A percentile compares a stretch with the other conserved stretches of the same genome.
Conservation (phyloP, 208 protist genomes). For the Trypanosoma mega region DNA sequence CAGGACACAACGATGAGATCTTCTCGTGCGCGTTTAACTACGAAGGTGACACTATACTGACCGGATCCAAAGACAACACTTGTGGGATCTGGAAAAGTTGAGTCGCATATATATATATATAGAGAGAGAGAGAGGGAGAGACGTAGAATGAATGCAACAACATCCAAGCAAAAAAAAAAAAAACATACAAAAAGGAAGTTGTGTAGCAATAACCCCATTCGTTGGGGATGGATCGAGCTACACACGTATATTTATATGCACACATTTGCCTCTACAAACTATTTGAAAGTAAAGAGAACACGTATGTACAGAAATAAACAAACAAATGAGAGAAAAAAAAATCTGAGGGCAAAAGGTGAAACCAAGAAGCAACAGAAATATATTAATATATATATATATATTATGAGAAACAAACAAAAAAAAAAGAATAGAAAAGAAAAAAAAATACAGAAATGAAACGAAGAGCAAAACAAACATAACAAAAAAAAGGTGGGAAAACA, state of each 20-base stretch:
- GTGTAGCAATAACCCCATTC: neutral
- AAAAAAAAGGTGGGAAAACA: too few relatives aligned
- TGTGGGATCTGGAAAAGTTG: conserved; percentile 94
- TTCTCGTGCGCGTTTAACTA: conserved; percentile 97
- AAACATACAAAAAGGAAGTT: neutral
- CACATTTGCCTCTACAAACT: too few relatives aligned
- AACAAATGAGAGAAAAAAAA: too few relatives aligned
- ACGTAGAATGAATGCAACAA: too few relatives aligned
- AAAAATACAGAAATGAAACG: too few relatives aligned
- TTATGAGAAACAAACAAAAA: conserved; percentile 31
- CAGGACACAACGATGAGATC: conserved; percentile 96
- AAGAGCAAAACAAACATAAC: too few relatives aligned
- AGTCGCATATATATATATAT: too few relatives aligned
- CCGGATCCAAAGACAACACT: conserved; percentile 96
- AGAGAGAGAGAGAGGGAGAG: too few relatives aligned
- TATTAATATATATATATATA: conserved; percentile 15
- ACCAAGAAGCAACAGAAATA: neutral
- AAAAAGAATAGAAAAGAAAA: conserved; percentile 24
- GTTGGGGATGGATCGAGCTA: neutral
- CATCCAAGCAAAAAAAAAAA: too few relatives aligned
- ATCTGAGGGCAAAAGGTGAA: too few relatives aligned
- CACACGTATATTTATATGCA: neutral
- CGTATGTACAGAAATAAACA: too few relatives aligned
- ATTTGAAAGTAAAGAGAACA: too few relatives aligned
- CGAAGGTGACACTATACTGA: conserved; percentile 95